These are phyloP conservation scores for Vitis hybrid DNA, from an alignment of 177 flowering plant species.

Conservation along the genomic window DNA sequence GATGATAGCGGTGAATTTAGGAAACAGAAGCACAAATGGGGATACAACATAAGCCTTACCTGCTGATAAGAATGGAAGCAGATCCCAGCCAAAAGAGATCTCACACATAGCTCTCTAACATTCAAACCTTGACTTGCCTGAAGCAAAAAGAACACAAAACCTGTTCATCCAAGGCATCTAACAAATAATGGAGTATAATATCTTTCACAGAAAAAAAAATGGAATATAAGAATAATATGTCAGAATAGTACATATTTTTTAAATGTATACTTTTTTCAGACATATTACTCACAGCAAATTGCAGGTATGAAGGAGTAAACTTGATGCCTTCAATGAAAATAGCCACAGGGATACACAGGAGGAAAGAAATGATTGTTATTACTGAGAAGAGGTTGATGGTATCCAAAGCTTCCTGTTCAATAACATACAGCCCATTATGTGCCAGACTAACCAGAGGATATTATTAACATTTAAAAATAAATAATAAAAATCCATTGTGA, in stretches of 20 bases:
- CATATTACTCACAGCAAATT: slow-evolving; percentile 54
- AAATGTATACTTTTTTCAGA: background rate
- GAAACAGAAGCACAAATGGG: slow-evolving; percentile 1
- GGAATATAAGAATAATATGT: too few species aligned
- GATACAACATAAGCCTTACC: slow-evolving; percentile 22
- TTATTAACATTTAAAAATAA: background rate
- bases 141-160: background rate
- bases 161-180: background rate
- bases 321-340: slow-evolving; percentile 71
- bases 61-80: slow-evolving; percentile 66
- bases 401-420: slow-evolving; percentile 75
- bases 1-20: background rate
- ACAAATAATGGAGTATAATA: too few species aligned
- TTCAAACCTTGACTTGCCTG: slow-evolving; percentile 54
- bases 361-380: slow-evolving; percentile 70
- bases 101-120: slow-evolving; percentile 36
- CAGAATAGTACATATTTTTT: too few species aligned
- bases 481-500: background rate
- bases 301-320: slow-evolving; percentile 69
- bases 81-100: slow-evolving; percentile 44
- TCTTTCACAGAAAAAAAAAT: too few species aligned
- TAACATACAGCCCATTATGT: slow-evolving; percentile 1
- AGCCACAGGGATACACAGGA: slow-evolving; percentile 56
- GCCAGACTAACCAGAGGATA: background rate
- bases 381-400: slow-evolving; percentile 84